Percentiles rank a stretch among this genome's conserved stretches.
Conservation (phyloP, 768 basidiomycete species). For the Sutorius australiensis region DNA sequence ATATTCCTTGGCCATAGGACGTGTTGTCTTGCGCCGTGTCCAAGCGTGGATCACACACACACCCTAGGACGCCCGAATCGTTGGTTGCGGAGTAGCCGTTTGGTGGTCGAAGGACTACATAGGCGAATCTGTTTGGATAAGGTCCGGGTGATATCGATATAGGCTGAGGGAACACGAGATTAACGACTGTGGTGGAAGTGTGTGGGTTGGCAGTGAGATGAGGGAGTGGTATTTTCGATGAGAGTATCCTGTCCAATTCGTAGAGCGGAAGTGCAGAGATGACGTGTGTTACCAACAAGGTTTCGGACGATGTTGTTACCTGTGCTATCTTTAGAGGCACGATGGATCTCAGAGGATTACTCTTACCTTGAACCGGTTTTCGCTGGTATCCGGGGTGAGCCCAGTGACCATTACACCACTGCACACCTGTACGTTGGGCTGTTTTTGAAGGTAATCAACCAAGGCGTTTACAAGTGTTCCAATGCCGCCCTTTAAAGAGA, state of each 20-base stretch:
- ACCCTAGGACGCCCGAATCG: not conserved
- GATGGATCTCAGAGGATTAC: not conserved
- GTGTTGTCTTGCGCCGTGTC: not conserved
- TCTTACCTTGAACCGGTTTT: not conserved
- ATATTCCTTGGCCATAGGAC: not conserved
- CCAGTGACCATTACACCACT: not conserved
- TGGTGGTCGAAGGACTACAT: conserved; percentile 77
- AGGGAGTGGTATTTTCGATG: not conserved
- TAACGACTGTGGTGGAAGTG: not conserved
- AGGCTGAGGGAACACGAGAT: not conserved
- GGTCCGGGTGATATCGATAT: conserved; percentile 30
- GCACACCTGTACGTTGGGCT: not conserved
- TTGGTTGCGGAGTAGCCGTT: conserved; percentile 42
- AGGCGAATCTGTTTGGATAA: conserved; percentile 85
- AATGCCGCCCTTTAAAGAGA: not conserved
- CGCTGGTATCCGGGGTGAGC: not conserved
- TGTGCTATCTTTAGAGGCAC: not conserved
- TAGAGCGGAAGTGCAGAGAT: not conserved
- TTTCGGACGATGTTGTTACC: not conserved
- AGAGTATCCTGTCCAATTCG: not conserved
- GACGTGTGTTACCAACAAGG: not conserved
- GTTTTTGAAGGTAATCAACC: not conserved
- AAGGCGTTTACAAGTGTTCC: not conserved
- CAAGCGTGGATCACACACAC: not conserved
- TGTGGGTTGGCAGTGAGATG: not conserved